These are phyloP conservation scores for Fusarium sp. DNA, from an alignment of 2,329 filamentous ascomycete species.

Conservation along the genomic window DNA sequence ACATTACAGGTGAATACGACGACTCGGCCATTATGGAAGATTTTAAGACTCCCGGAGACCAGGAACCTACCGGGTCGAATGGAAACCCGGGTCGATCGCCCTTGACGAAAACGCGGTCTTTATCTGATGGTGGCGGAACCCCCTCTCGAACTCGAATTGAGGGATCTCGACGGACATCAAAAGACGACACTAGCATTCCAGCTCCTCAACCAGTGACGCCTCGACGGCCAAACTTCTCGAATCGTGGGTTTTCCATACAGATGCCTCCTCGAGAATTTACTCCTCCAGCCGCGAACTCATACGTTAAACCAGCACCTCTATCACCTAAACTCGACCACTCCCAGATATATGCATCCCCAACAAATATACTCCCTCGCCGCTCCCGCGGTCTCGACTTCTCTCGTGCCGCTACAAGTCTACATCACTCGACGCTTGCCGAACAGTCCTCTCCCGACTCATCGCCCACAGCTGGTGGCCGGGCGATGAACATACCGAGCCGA, in stretches of 20 bases:
- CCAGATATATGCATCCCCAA: constrained; percentile 86
- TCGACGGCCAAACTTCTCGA: constrained; percentile 71
- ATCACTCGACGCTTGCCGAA: constrained; percentile 94
- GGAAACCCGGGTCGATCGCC: constrained; percentile 51
- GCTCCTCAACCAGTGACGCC: constrained; percentile 73
- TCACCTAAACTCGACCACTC: constrained; percentile 88
- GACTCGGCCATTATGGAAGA: constrained; percentile 52
- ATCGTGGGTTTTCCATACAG: constrained; percentile 66
- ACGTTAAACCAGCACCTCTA: constrained; percentile 71
- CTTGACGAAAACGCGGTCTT: constrained; percentile 67
- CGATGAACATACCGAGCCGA: constrained; percentile 70
- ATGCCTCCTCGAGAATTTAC: constrained; percentile 51
- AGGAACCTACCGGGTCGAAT: constrained; percentile 20
- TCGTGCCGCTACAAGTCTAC: constrained; percentile 89
- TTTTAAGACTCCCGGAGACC: constrained; percentile 28
- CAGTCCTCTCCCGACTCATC: constrained; percentile 90
- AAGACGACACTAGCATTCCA: constrained; percentile 72
- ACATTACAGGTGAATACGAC: constrained; percentile 40
- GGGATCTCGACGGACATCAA: constrained; percentile 66
- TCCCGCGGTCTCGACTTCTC: constrained; percentile 95
- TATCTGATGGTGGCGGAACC: constrained; percentile 72
- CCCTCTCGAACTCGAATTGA: constrained; percentile 65
- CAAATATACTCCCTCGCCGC: constrained; percentile 86
- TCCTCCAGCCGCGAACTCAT: constrained; percentile 51
- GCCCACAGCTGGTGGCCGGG: constrained; percentile 78